Evolutionary conservation across 2,329 filamentous ascomycete species (phyloP), one percentile per base, ranked within the genome.

Genomic region (Pochonia chlamydosporia): DNA sequence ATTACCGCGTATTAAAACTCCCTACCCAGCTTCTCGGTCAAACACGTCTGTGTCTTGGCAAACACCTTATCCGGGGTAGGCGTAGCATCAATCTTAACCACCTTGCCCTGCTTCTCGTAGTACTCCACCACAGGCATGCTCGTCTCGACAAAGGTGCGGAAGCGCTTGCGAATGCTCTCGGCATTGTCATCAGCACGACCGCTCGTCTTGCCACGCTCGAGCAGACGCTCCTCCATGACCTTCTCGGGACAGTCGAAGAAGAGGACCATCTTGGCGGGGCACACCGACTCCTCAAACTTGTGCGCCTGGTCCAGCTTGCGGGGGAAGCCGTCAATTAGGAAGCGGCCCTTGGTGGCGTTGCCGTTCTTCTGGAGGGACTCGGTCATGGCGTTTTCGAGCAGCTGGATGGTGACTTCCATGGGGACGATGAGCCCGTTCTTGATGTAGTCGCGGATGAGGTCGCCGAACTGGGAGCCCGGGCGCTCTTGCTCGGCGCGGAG

Each of bases 41-140:
- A 65, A 59, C 71, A 69, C 59, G 67, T 67, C 60, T 72, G 66
- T 1, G 80, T 84, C 44, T 68, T 71, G 54, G 63, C 62, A 59
- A 78, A 82, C 42, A 85, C 81, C 24, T 63, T 76, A 24, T 88
- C 82, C 3, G 88, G 84, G 7, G 69, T 59, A 37, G 80, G 77
- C 23, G 82, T 85, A 25, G 91, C 89, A 58, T 84, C 75, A 39
- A 97, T 78, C 71, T 84, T 87, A 64, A 95, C 80, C 14, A 97
- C 89, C 63, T 84, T 84, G 58, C 80, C 82, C 69, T 91, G 75
- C 59, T 75, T 74, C 61, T 85, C 83, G 66, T 87, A 97, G 64
- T 89, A 81, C 57, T 95, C 79, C 46, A 99, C 89, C 40, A 97
- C 93, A 23, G 93, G 93, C 92, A 97, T 96, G 71, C 89, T 96